Evolutionary conservation across 2,329 filamentous ascomycete genomes (phyloP).

Genomic region (Aspergillus sp.): DNA sequence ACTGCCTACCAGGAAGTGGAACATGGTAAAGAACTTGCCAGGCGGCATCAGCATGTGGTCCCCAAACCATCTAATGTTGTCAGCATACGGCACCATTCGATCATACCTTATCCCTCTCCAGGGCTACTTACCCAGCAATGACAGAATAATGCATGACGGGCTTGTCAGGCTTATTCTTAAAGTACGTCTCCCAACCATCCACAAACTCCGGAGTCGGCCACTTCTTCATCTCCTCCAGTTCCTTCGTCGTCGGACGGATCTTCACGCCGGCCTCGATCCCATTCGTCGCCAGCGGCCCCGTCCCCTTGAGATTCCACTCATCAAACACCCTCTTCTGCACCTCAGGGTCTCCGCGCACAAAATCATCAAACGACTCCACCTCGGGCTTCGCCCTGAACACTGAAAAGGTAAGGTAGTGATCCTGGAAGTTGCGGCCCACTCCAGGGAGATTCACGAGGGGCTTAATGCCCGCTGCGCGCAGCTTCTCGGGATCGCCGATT

Average conservation of each 20-base stretch:
- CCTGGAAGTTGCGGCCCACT: slow-evolving; percentile 74
- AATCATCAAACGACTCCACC: slow-evolving; percentile 77
- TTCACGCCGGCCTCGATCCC: slow-evolving; percentile 80
- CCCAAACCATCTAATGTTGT: slow-evolving; percentile 37
- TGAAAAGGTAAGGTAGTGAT: slow-evolving; percentile 71
- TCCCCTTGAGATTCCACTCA: slow-evolving; percentile 77
- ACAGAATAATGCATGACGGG: slow-evolving; percentile 83
- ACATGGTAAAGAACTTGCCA: slow-evolving; percentile 81
- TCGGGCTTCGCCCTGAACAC: slow-evolving; percentile 71
- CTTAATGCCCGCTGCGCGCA: slow-evolving; percentile 66
- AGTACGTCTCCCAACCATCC: slow-evolving; percentile 75
- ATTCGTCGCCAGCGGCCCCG: slow-evolving; percentile 73
- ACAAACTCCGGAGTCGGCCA: slow-evolving; percentile 73
- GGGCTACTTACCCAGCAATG: slow-evolving; percentile 57
- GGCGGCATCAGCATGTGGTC: slow-evolving; percentile 63
- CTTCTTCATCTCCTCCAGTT: slow-evolving; percentile 65
- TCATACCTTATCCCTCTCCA: too few species aligned
- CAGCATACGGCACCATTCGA: slow-evolving; percentile 2
- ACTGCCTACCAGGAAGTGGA: slow-evolving; percentile 64
- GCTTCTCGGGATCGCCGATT: slow-evolving; percentile 70
- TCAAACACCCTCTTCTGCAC: slow-evolving; percentile 72
- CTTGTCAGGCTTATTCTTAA: slow-evolving; percentile 81
- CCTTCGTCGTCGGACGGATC: slow-evolving; percentile 67
- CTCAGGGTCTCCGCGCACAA: slow-evolving; percentile 70
- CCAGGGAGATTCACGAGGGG: slow-evolving; percentile 69